Percentiles rank a stretch among this genome's conserved stretches.
Conservation (phyloP, 495 filamentous ascomycete species). For the Haplographium delicatum region DNA sequence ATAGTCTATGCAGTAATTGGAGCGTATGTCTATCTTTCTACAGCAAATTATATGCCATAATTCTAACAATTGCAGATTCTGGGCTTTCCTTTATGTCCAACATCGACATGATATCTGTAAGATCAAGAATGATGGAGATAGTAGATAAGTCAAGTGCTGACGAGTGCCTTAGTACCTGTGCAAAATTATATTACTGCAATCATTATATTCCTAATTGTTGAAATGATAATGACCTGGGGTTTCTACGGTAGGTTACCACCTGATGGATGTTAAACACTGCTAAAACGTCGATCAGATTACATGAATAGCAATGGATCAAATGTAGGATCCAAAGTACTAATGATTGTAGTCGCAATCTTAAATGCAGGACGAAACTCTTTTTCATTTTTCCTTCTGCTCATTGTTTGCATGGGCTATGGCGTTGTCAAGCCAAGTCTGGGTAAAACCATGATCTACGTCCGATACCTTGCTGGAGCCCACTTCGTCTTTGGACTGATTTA, state of each 20-base stretch:
- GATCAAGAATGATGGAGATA: constrained; percentile 30
- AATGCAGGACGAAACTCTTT: constrained; percentile 95
- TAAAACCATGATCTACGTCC: constrained; percentile 88
- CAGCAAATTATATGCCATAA: neutral
- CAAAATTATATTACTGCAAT: constrained; percentile 99
- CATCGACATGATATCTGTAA: constrained; percentile 86
- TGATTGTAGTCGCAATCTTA: constrained; percentile 84
- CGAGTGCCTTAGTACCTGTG: constrained; percentile 63
- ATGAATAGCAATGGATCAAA: constrained; percentile 85
- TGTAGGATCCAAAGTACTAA: constrained; percentile 72
- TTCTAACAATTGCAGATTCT: constrained; percentile 45
- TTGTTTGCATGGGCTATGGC: constrained; percentile 99
- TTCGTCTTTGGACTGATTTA: constrained; percentile 96
- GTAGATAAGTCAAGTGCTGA: constrained; percentile 1
- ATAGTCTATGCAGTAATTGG: constrained; percentile 89
- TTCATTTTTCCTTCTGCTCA: constrained; percentile 96
- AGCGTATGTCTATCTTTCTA: constrained; percentile 44
- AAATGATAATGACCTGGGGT: constrained; percentile 97
- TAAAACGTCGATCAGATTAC: constrained; percentile 68
- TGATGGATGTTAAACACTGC: neutral
- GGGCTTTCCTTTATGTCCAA: constrained; percentile 94
- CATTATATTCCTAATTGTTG: constrained; percentile 84
- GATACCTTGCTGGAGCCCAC: constrained; percentile 84
- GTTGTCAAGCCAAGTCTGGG: constrained; percentile 95
- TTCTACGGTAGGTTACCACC: constrained; percentile 59